A percentile compares a stretch with the other conserved stretches of the same genome.
Conservation (phyloP, 257 asterid species). For the Anisodus tanguticus region DNA sequence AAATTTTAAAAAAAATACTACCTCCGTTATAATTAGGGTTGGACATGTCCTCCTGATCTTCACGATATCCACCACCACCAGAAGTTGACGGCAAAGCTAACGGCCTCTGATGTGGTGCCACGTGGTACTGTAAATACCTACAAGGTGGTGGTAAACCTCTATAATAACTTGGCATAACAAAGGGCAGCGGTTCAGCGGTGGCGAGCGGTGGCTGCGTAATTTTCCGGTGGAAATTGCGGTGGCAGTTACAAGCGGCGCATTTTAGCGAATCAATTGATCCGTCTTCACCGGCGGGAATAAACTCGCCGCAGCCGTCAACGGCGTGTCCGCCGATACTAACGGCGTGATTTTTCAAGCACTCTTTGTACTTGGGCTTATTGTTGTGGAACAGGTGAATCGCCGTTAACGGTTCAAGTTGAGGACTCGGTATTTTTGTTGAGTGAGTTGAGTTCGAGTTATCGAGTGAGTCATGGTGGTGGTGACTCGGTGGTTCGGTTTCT, state of each 20-base stretch:
- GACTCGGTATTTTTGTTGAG: constrained; percentile 19
- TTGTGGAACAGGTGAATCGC: constrained; percentile 22
- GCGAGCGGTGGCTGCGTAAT: constrained; percentile 7
- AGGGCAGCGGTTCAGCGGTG: neutral
- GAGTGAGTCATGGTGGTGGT: too few species aligned
- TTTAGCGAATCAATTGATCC: constrained; percentile 64
- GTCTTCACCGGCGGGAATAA: constrained; percentile 72
- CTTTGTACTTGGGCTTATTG: constrained; percentile 50
- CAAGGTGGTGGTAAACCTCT: constrained; percentile 27
- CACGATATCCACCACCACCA: constrained; percentile 11
- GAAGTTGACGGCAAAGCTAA: constrained; percentile 45
- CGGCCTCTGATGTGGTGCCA: constrained; percentile 42
- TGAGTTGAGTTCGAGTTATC: too few species aligned
- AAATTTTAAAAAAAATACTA: neutral
- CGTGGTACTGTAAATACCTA: constrained; percentile 44
- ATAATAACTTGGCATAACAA: constrained; percentile 12
- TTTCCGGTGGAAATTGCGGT: constrained; percentile 87
- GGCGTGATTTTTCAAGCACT: constrained; percentile 80
- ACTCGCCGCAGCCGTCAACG: constrained; percentile 85
- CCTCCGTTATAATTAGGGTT: constrained; percentile 30
- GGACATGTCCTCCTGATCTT: constrained; percentile 38
- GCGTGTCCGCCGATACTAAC: constrained; percentile 75
- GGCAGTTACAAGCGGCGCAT: constrained; percentile 85
- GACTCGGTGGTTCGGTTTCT: too few species aligned
- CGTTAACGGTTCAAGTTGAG: constrained; percentile 19